phyloP scores from a whole-genome alignment of 345 rosid species.

The Ceriops decandra region DNA sequence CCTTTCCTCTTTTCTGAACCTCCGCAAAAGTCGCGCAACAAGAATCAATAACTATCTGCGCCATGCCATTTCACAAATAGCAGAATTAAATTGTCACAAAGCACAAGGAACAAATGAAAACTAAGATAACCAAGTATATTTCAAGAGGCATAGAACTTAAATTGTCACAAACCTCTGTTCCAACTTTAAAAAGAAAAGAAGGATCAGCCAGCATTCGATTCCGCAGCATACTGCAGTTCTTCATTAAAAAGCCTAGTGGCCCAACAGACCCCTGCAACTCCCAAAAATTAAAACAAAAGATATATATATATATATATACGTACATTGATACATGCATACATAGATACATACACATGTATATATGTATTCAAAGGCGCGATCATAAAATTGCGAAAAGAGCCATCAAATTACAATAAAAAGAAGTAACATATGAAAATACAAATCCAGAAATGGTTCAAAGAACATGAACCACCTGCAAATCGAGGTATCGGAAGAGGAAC shows the following conservation, averaged over 20 bases:
- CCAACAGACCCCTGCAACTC: constrained; percentile 57
- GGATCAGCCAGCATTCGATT: constrained; percentile 94
- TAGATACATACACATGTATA: no score
- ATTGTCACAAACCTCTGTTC: constrained; percentile 62
- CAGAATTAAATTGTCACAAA: not conserved
- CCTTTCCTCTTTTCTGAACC: constrained; percentile 84
- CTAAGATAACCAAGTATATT: not conserved
- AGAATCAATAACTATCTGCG: constrained; percentile 85
- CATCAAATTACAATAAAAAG: not conserved
- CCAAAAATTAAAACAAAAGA: not conserved
- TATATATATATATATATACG: no score
- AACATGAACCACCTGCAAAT: constrained; percentile 66
- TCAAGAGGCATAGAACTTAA: no score
- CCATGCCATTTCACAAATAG: not conserved
- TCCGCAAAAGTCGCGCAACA: constrained; percentile 95
- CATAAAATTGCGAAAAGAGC: not conserved
- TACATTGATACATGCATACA: no score
- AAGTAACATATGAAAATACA: not conserved
- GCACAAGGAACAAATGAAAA: not conserved
- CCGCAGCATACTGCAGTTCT: constrained; percentile 69
- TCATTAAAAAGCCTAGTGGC: constrained; percentile 60
- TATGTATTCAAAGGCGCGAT: no score
- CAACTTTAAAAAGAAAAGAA: constrained; percentile 90
- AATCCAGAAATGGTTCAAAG: not conserved
- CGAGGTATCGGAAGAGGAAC: constrained; percentile 66